Base-by-base conservation (phyloP, 768 basidiomycete species). In the Pleurotus eryngii region DNA sequence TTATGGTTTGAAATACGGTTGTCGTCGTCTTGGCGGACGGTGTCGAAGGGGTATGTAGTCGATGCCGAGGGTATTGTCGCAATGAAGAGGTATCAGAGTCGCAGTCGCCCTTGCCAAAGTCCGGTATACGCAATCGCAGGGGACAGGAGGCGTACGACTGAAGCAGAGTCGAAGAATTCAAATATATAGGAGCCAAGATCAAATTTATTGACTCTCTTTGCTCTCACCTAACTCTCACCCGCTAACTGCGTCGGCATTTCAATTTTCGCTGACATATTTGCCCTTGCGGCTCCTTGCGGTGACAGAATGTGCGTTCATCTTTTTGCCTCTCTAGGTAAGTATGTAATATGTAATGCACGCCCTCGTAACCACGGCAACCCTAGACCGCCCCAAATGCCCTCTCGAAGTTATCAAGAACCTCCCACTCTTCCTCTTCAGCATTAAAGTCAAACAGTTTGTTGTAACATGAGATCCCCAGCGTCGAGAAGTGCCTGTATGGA, bases 401-500 rank as follows among this genome's bases (percentile, higher is more conserved):
- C 37, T 35, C 30, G 11, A 35, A 35, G 57, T 72, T 50, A 50
- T 47, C 49, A 61, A 70, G 58, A 55, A 48, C 57, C 61, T 82
- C 73, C 80, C 81, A 83, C 49, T 76, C 76, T 48, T 75, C 71
- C 40, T 72, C 72, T 17, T 65, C 64, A 48, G 63, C 67, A 56
- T 75, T 69, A 49, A 74, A 64, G 60, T 91, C 89, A 66, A 91
- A 91, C 58, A 90, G 66, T 67, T 82, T 85, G 57, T 79, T 77
- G 68, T 80, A 90, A 65, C 90, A 91, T 8, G 66, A 60, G 5
- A 65, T 65, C 12, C 79, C 80, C 9, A 70, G 75, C 27, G 71
- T 78, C 30, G 83, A 85, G 65, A 89, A 92, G 65, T 93, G 91
- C 22, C 61, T 64, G 61, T 92, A 92, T 0, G 90, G 89, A 59